Evolutionary conservation across 441 rosid species (phyloP), one percentile per base, ranked within the genome.

Genomic region (Pelargonium australe): DNA sequence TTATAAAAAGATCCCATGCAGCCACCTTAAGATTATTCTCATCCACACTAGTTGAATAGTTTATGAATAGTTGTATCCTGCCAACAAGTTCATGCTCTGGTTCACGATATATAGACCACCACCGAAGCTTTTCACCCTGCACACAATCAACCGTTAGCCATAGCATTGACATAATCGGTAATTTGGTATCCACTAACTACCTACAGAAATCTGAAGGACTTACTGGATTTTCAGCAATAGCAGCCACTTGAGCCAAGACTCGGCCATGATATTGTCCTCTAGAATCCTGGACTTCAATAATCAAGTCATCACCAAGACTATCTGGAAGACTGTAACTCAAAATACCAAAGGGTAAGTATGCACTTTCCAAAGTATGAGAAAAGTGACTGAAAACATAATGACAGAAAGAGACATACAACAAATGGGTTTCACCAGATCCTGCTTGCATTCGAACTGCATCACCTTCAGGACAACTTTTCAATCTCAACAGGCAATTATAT

Each of bases 1-100:
- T 58, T 58, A 58, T 58, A 58, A 58, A 14, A 28, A 28, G 5
- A 63, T 4, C 8, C 43, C 44, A 63, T n/a, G 8, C 70, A 73
- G 82, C 62, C 64, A 95, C 99, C 92, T 95, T 95, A 73, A 80
- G 84, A 76, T 78, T 85, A 67, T 95, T 58, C 63, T 58, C 97
- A 74, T 91, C 97, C 65, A 85, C 81, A 79, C 86, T 91, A 43
- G 91, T 89, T 66, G 96, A 91, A 77, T 95, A 95, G 74, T 82
- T 79, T 67, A 91, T 84, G 73, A 81, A 86, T 51, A 95, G 89
- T 78, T 95, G 99, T 70, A 95, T 77, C 80, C 85, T 91, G 61
- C 99, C 99, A 68, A 87, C 90, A 65, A 79, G 87, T 72, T 91
- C 96, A 80, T 95, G 99, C 74, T 89, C 96, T 58, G 99, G 99